Percentiles rank a stretch among this genome's conserved stretches.
Evolutionary conservation across 1,284 basidiomycete species (phyloP).

Genomic region (Tremellales sp.): DNA sequence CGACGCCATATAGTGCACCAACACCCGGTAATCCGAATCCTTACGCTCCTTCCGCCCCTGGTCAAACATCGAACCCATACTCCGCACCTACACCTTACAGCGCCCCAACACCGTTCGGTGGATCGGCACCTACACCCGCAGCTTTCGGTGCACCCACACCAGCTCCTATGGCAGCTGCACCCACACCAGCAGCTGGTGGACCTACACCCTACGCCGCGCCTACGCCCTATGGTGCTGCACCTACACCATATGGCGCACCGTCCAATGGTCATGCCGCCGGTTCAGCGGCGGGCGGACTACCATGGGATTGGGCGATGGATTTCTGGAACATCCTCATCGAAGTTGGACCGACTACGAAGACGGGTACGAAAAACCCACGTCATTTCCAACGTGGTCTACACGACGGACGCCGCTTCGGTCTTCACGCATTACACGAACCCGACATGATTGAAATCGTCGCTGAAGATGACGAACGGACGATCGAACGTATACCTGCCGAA

Average conservation of each 20-base stretch:
- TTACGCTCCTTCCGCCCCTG: slow-evolving; percentile 38
- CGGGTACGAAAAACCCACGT: slow-evolving; percentile 32
- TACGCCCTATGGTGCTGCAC: slow-evolving; percentile 5
- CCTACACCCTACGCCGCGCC: slow-evolving; percentile 19
- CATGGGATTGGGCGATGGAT: slow-evolving; percentile 45
- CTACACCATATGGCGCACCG: background rate
- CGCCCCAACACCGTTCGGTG: slow-evolving; percentile 52
- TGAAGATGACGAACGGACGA: slow-evolving; percentile 19
- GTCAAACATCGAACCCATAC: slow-evolving; percentile 29
- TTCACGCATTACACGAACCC: slow-evolving; percentile 21
- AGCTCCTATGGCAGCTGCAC: slow-evolving; percentile 21
- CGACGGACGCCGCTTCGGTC: slow-evolving; percentile 35
- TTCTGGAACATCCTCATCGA: slow-evolving; percentile 45
- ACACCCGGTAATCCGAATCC: slow-evolving; percentile 22
- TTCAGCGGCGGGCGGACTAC: slow-evolving; percentile 9
- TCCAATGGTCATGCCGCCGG: slow-evolving; percentile 1
- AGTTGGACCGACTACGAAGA: slow-evolving; percentile 29
- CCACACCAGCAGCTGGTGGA: slow-evolving; percentile 43
- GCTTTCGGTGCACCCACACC: slow-evolving; percentile 52
- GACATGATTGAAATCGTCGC: slow-evolving; percentile 23
- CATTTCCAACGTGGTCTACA: slow-evolving; percentile 41
- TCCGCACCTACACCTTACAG: slow-evolving; percentile 52
- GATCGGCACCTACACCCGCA: slow-evolving; percentile 50
- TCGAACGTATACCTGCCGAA: slow-evolving; percentile 36
- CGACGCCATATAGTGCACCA: slow-evolving; percentile 53